Base-by-base conservation (phyloP, 768 basidiomycete species). In the Xerocomus spinulosus region DNA sequence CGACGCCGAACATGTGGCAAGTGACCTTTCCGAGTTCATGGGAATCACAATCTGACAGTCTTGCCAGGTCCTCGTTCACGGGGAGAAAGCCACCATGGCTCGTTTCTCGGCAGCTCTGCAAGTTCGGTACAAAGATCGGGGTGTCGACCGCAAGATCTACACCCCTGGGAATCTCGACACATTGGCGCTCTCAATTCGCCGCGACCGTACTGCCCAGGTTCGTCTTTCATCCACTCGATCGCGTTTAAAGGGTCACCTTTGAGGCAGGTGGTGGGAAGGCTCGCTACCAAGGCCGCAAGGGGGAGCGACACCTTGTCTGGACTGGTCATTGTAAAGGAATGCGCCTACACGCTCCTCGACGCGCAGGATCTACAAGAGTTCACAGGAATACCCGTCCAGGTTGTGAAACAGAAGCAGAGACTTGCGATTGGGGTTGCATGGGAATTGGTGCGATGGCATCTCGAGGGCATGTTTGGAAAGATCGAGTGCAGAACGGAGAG, bases 361-460 rank as follows among this genome's bases (percentile, higher is more conserved):
- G 89, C 91, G 1, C 77, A 84, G 24, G 95, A 97, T 68, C 73
- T 97, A 40, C 75, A 80, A 15, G 89, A 92, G 65, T 95, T 94
- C 60, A 85, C 93, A 0, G 95, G 91, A 4, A 63, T 97, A 41
- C 82, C 87, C 28, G 90, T 90, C 0, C 89, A 84, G 51, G 78
- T 81, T 20, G 82, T 97, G 42, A 82, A 80, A 2, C 94, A 99
- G 62, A 78, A 83, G 40, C 92, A 96, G 68, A 84, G 78, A 55
- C 71, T 97, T 42, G 76, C 77, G 13, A 74, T 97, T 7, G 82
- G 83, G 28, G 92, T 95, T 2, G 78, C 86, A 13, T 95, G 92
- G 92, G 81, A 87, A 13, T 77, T 97, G 44, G 85, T 97, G n/a
- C 74, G 83, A 53, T 97, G 95, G 94, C 93, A 97, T 67, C 66